phyloP scores from a whole-genome alignment of 1,284 basidiomycete genomes.

The Entoloma clypeatum region DNA sequence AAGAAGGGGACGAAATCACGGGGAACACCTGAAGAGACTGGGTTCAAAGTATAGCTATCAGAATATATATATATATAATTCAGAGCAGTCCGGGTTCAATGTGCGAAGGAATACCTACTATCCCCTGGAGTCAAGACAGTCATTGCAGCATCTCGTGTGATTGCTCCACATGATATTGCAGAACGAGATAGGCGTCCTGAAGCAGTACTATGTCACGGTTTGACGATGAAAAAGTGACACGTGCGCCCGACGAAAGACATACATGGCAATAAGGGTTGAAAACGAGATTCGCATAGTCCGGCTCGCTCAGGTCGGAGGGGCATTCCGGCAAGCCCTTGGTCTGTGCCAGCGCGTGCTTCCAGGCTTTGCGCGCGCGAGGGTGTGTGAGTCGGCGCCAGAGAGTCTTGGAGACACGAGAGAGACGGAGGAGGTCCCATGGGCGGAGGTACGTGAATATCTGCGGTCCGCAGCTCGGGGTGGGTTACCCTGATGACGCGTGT shows the following conservation, averaged over 20 bases:
- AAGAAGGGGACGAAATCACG: slow-evolving; percentile 1
- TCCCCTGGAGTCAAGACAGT: slow-evolving; percentile 1
- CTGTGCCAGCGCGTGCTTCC: slow-evolving; percentile 1
- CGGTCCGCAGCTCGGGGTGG: neutral
- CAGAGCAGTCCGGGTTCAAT: no score
- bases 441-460: slow-evolving; percentile 7
- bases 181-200: slow-evolving; percentile 1
- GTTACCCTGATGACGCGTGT: neutral
- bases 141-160: slow-evolving; percentile 4
- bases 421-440: slow-evolving; percentile 5
- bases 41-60: neutral
- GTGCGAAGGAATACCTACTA: neutral
- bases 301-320: slow-evolving; percentile 3
- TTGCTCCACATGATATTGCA: slow-evolving; percentile 3
- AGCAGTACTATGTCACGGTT: slow-evolving; percentile 1
- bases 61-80: neutral
- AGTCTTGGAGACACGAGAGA: slow-evolving; percentile 4
- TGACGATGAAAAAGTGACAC: neutral
- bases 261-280: slow-evolving; percentile 8
- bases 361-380: neutral
- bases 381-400: slow-evolving; percentile 2
- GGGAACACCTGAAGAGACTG: neutral
- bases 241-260: neutral
- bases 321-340: slow-evolving; percentile 5
- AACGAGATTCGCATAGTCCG: slow-evolving; percentile 4